Evolutionary conservation across 2,329 filamentous ascomycete genomes (phyloP).

Genomic region (Talaromyces sp.): DNA sequence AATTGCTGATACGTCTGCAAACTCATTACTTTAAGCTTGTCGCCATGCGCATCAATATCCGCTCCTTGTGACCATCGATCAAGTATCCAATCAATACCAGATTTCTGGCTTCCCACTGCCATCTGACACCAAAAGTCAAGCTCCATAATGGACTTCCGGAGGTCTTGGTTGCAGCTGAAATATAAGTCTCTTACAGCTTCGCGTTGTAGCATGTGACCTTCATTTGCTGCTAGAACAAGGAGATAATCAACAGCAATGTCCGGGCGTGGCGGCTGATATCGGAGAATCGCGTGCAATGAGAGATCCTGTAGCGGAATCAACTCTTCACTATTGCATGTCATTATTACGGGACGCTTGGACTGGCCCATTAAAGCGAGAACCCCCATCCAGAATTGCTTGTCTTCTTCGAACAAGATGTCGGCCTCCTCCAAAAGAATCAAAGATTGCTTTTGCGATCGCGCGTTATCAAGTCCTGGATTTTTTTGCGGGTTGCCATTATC

Average conservation of each 20-base stretch:
- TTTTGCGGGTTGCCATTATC: slow-evolving; percentile 1
- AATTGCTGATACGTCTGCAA: slow-evolving; percentile 68
- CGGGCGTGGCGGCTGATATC: slow-evolving; percentile 61
- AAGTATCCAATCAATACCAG: slow-evolving; percentile 85
- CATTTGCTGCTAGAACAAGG: slow-evolving; percentile 74
- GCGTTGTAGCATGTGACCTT: slow-evolving; percentile 74
- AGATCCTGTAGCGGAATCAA: slow-evolving; percentile 69
- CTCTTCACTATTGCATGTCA: slow-evolving; percentile 92
- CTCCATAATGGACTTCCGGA: slow-evolving; percentile 76
- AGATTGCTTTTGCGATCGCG: slow-evolving; percentile 73
- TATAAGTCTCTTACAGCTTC: slow-evolving; percentile 66
- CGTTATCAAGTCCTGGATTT: slow-evolving; percentile 26
- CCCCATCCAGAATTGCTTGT: slow-evolving; percentile 89
- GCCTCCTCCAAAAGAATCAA: slow-evolving; percentile 91
- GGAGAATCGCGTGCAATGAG: slow-evolving; percentile 79
- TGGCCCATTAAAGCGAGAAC: slow-evolving; percentile 70
- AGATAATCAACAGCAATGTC: slow-evolving; percentile 74
- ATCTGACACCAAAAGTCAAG: slow-evolving; percentile 98
- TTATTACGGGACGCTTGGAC: slow-evolving; percentile 85
- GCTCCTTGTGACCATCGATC: slow-evolving; percentile 68
- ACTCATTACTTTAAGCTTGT: slow-evolving; percentile 72
- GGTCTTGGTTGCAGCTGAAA: slow-evolving; percentile 61
- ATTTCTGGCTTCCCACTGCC: slow-evolving; percentile 80
- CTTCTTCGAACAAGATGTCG: slow-evolving; percentile 89
- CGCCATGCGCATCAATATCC: slow-evolving; percentile 62